A percentile compares a stretch with the other conserved stretches of the same genome.
phyloP scores from a whole-genome alignment of 2,329 filamentous ascomycete species.

The Paradendryphiella salina region DNA sequence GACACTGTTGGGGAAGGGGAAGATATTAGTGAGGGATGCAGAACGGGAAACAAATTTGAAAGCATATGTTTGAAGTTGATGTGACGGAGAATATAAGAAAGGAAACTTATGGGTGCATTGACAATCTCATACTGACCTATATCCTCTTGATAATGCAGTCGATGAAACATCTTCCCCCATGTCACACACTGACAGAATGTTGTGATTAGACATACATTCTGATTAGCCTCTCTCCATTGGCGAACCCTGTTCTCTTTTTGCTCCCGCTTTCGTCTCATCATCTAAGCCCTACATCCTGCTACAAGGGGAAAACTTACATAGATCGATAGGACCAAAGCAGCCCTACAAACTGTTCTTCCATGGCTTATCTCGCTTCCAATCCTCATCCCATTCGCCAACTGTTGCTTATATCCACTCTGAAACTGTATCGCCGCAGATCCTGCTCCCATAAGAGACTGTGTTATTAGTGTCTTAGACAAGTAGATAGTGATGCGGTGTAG shows the following conservation, averaged over 20 bases:
- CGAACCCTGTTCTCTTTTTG: too few relatives aligned
- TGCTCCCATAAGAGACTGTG: too few relatives aligned
- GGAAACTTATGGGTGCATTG: not conserved
- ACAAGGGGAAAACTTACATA: not conserved
- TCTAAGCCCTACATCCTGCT: not conserved
- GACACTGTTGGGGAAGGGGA: not conserved
- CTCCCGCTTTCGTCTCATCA: not conserved
- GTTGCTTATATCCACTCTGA: too few relatives aligned
- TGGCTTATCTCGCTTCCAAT: too few relatives aligned
- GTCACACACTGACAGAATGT: conserved; percentile 5
- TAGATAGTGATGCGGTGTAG: too few relatives aligned
- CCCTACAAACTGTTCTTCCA: too few relatives aligned
- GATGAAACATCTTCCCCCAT: conserved; percentile 7
- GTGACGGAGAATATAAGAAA: not conserved
- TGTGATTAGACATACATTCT: not conserved
- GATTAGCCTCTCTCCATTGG: not conserved
- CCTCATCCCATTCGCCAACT: too few relatives aligned
- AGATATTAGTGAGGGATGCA: too few relatives aligned
- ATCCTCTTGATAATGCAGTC: not conserved
- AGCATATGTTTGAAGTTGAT: not conserved
- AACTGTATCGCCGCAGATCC: too few relatives aligned
- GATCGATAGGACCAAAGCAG: too few relatives aligned
- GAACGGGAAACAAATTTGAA: not conserved
- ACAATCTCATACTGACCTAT: not conserved
- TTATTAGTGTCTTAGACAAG: too few relatives aligned